Evolutionary conservation across 2,329 filamentous ascomycete genomes (phyloP), one percentile per base, ranked within the genome.

Genomic region (Monosporascus sp.): DNA sequence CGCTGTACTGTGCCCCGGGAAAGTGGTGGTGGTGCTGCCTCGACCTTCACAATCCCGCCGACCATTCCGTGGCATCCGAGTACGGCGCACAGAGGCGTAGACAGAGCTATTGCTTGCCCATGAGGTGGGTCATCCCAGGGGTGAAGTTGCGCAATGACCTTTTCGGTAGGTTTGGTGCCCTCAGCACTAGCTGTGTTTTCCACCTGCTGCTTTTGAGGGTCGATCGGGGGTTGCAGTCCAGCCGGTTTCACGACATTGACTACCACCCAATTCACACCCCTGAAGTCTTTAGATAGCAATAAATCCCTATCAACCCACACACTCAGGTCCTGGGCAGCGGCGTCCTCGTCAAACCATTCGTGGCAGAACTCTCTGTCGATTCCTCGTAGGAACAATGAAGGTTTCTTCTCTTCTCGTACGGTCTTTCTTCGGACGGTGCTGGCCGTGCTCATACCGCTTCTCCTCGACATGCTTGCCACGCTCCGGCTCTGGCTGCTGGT

Each of bases 41-140:
- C 91, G 31, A 99, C 79, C 56, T 93, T 91, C 52, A 96, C 82
- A 43, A 97, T 83, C 1, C 91, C 90, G 14, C 94, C 94, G 9
- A 96, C 88, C 50, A 96, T 80, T 2, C 84, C 86, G 40, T 83
- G 76, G 50, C 83, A 85, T 2, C 85, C 86, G 22, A 99, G 77
- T 1, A 88, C 82, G 31, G 82, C 81, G 69, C 90, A 96, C 7
- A 99, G 75, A 3, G 85, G 73, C 0, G 85, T 82, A 1, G 94
- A 97, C 24, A 99, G 76, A 1, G 90, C 90, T 48, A 84, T 83
- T 56, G 93, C 88, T 58, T 88, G 85, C 51, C 84, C 86, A 65
- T 93, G 90, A 1, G 94, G 91, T 1, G 91, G 87, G 64, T 96
- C 90, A 54, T 92, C 83, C 95, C 94, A 99, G 1, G 84, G 74